A percentile compares a stretch with the other conserved stretches of the same genome.
Evolutionary conservation across 2,329 filamentous ascomycete genomes (phyloP).

Genomic region (Pestalotiopsis sp.): DNA sequence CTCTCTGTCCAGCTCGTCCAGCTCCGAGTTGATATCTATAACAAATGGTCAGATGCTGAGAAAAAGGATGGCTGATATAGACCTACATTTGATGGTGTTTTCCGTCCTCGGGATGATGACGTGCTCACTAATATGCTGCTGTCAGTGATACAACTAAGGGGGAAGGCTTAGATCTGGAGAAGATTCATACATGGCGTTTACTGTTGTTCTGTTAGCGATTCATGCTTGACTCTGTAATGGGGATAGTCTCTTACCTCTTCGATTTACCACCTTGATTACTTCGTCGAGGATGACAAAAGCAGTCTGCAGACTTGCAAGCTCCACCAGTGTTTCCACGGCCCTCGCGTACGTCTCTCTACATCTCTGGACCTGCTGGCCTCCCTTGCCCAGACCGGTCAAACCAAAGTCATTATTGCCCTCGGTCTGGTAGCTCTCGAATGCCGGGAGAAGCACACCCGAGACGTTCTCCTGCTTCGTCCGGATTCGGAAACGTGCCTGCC

Average conservation of each 20-base stretch:
- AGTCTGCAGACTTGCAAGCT: slow-evolving; percentile 93
- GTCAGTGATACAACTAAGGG: neutral
- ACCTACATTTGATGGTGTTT: slow-evolving; percentile 95
- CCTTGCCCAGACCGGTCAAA: slow-evolving; percentile 92
- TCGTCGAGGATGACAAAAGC: slow-evolving; percentile 98
- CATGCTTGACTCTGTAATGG: neutral
- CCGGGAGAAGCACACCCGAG: slow-evolving; percentile 89
- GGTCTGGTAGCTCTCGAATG: slow-evolving; percentile 87
- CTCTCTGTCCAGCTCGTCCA: slow-evolving; percentile 95
- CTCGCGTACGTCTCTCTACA: slow-evolving; percentile 95
- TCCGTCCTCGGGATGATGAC: slow-evolving; percentile 98
- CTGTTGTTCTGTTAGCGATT: slow-evolving; percentile 43
- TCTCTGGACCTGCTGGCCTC: slow-evolving; percentile 93
- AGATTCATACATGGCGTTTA: slow-evolving; percentile 79
- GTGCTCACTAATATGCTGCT: slow-evolving; percentile 64
- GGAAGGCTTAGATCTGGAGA: neutral
- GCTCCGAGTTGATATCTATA: slow-evolving; percentile 91
- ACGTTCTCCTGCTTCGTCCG: slow-evolving; percentile 98
- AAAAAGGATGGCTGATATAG: neutral
- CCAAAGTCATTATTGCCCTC: slow-evolving; percentile 96
- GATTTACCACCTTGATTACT: slow-evolving; percentile 98
- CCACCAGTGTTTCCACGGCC: slow-evolving; percentile 93
- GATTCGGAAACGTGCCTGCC: slow-evolving; percentile 88
- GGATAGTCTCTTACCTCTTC: slow-evolving; percentile 66
- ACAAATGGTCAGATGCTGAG: neutral